These are phyloP conservation scores for Paratrypanosoma confusum DNA, from an alignment of 208 protist species.

Conservation along the genomic window DNA sequence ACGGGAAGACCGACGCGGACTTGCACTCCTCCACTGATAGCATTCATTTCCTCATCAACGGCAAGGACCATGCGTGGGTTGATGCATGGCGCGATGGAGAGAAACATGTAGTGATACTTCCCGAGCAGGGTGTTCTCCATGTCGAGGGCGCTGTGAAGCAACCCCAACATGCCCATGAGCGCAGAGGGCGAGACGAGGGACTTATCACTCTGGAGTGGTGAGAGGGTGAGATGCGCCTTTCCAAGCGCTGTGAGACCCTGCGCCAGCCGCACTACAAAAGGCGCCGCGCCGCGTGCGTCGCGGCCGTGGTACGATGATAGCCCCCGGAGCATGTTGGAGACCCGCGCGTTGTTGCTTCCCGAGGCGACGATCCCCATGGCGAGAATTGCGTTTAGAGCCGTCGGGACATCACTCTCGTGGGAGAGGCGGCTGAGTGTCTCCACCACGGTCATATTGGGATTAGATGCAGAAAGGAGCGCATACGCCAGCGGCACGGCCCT, in stretches of 20 bases:
- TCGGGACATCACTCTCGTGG: slow-evolving; percentile 94
- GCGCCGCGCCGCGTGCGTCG: slow-evolving; percentile 68
- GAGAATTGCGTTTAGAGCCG: slow-evolving; percentile 93
- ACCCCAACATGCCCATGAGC: slow-evolving; percentile 86
- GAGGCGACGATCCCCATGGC: slow-evolving; percentile 93
- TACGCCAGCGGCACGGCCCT: slow-evolving; percentile 97
- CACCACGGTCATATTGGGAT: slow-evolving; percentile 94
- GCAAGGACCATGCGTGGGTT: slow-evolving; percentile 96
- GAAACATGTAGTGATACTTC: slow-evolving; percentile 97
- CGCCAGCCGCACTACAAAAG: slow-evolving; percentile 78
- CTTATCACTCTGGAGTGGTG: slow-evolving; percentile 92
- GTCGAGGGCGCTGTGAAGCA: slow-evolving; percentile 91
- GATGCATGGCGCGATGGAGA: slow-evolving; percentile 87
- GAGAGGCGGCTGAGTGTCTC: slow-evolving; percentile 97
- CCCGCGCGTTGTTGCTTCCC: slow-evolving; percentile 98
- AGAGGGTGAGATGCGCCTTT: slow-evolving; percentile 97
- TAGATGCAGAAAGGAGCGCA: slow-evolving; percentile 92
- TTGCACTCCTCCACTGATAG: slow-evolving; percentile 75
- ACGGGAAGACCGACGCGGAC: slow-evolving; percentile 89
- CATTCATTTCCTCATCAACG: slow-evolving; percentile 92
- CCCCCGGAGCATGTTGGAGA: slow-evolving; percentile 90
- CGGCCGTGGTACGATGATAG: slow-evolving; percentile 96
- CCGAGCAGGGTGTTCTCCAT: slow-evolving; percentile 86
- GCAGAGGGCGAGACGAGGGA: slow-evolving; percentile 69
- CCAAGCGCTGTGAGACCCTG: slow-evolving; percentile 97